phyloP scores from a whole-genome alignment of 768 basidiomycete genomes.

The Tylopilus sp. region DNA sequence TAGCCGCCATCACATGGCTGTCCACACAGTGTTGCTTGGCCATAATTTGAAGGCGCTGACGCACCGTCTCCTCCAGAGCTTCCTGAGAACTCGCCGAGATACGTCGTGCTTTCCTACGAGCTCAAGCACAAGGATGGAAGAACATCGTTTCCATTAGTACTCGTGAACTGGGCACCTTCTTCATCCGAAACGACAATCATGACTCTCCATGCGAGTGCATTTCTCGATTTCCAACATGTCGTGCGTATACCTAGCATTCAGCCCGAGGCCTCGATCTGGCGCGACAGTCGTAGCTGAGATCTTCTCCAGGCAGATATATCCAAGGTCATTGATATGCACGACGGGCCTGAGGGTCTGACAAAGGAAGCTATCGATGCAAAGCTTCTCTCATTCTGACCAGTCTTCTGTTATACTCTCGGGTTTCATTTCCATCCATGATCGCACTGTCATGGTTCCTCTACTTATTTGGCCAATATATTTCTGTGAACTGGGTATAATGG shows the following conservation, averaged over 20 bases:
- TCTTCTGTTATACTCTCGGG: not conserved
- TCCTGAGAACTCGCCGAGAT: constrained; percentile 84
- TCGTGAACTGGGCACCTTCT: constrained; percentile 86
- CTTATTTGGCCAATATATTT: too few species aligned
- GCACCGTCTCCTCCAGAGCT: constrained; percentile 52
- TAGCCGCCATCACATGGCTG: too few species aligned
- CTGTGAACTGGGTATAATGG: not conserved
- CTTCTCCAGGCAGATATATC: constrained; percentile 61
- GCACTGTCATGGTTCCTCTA: too few species aligned
- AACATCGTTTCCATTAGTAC: constrained; percentile 77
- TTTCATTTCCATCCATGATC: not conserved
- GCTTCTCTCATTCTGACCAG: constrained; percentile 32
- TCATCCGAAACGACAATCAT: constrained; percentile 71
- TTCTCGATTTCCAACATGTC: constrained; percentile 74
- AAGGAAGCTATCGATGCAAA: constrained; percentile 65
- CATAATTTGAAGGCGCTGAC: too few species aligned
- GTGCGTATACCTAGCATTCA: constrained; percentile 44
- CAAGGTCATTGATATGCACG: constrained; percentile 78
- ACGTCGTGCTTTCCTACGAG: constrained; percentile 81
- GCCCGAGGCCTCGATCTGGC: not conserved
- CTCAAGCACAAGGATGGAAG: constrained; percentile 78
- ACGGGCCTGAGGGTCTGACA: constrained; percentile 80
- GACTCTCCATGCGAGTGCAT: constrained; percentile 81
- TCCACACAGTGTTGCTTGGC: too few species aligned
- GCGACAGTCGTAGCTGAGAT: not conserved